Percentiles rank a stretch among this genome's conserved stretches.
phyloP scores from a whole-genome alignment of 352 stramenopile species.

The Phytophthora cryptogea region DNA sequence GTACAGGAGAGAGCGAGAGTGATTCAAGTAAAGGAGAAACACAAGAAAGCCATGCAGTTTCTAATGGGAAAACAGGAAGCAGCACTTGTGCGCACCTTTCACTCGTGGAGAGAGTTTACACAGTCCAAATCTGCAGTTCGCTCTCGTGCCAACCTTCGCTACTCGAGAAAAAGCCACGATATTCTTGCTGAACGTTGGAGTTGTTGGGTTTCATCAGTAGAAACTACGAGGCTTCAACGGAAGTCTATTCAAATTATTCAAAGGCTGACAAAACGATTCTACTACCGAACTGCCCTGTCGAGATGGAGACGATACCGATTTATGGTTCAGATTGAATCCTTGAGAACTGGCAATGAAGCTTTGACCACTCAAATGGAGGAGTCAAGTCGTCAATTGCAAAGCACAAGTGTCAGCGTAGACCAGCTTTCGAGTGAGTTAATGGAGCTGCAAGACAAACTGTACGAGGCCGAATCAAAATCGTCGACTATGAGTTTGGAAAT shows the following conservation, averaged over 20 bases:
- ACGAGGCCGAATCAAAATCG: constrained; percentile 14
- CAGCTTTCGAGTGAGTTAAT: constrained; percentile 23
- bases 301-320: constrained; percentile 33
- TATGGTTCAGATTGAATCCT: constrained; percentile 10
- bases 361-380: constrained; percentile 19
- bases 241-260: constrained; percentile 7
- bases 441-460: constrained; percentile 21
- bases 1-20: constrained; percentile 12
- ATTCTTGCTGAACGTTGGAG: constrained; percentile 11
- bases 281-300: constrained; percentile 26
- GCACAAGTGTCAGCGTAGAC: constrained; percentile 12
- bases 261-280: constrained; percentile 11
- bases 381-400: constrained; percentile 11
- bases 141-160: constrained; percentile 7
- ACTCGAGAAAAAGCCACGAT: constrained; percentile 8
- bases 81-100: constrained; percentile 34
- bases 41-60: constrained; percentile 43
- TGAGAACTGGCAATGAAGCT: constrained; percentile 12
- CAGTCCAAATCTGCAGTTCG: constrained; percentile 5
- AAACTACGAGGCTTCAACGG: constrained; percentile 11
- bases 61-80: constrained; percentile 37
- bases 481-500: constrained; percentile 6
- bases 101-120: constrained; percentile 30
- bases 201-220: constrained; percentile 14
- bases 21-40: constrained; percentile 25